Conservation (phyloP, 148 eudicot species). For the Rhododendron williamsianum region DNA sequence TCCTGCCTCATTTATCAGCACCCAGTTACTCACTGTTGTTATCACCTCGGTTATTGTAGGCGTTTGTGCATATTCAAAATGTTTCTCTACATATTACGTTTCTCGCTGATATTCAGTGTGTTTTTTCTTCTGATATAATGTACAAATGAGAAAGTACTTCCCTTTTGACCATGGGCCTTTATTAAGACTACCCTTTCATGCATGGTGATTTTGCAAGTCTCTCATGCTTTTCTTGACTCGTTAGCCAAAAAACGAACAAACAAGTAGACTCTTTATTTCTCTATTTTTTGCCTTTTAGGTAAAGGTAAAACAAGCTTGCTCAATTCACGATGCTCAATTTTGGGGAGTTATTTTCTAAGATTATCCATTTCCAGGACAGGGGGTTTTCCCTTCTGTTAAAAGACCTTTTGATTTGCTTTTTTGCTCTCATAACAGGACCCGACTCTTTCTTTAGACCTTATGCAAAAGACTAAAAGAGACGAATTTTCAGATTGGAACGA, state of each 20-base stretch:
- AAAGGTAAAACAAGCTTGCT: background rate
- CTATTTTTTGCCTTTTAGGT: background rate
- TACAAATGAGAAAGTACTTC: background rate
- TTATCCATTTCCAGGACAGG: background rate
- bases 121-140: background rate
- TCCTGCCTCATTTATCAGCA: background rate
- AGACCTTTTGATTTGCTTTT: background rate
- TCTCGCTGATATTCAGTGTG: background rate
- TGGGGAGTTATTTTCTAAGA: background rate
- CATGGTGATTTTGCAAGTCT: background rate
- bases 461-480: background rate
- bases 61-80: background rate
- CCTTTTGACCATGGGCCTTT: background rate
- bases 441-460: background rate
- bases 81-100: background rate
- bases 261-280: background rate
- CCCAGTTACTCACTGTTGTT: background rate
- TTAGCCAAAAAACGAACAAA: background rate
- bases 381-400: background rate
- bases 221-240: background rate
- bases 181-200: background rate
- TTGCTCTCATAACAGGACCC: background rate
- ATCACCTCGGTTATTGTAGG: background rate
- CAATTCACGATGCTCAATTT: background rate
- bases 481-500: background rate